Base-by-base conservation (phyloP, 2,329 filamentous ascomycete genomes). In the Gnomoniopsis sp. region DNA sequence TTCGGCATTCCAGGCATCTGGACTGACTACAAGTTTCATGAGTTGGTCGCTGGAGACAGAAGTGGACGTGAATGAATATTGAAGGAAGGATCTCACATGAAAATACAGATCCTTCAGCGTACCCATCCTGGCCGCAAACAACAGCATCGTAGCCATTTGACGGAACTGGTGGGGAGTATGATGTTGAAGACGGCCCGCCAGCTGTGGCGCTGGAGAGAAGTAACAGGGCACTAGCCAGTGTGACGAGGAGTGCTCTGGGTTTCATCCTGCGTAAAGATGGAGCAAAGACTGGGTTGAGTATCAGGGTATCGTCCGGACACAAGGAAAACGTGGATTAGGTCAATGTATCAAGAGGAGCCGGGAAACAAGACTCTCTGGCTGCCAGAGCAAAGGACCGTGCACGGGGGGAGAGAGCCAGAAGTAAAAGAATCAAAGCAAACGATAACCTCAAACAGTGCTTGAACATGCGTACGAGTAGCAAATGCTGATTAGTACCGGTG, bases 1-100 rank as follows among this genome's bases (percentile, higher is more conserved):
- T 46, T 69, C 63, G 8, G 68, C 60, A 56, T 70, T 69, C 70
- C 70, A 72, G 48, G 70, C 69, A 38, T 72, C 70, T 15, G 70
- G 64, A 53, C 66, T 66, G 53, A 67, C 69, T 71, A 56, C 15
- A 23, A 6, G 17, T 19, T n/a, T 41, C n/a, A 6, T 21, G 15
- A 19, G 47, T 64, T 10, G 64, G 55, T 34, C 6, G 6, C 11
- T 11, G 11, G 15, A 38, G 21, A 3, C 23, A 19, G 8, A 36
- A 21, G 23, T 2, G 22, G 8, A 14, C 19, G 12, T 15, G 3
- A 26, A 11, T 12, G 17, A 26, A 34, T n/a, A 30, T 8, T 8
- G 26, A 30, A 30, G 21, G 17, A 30, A 41, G 14, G 26, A 19
- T 10, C 57, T 50, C 49, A 62, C 59, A 62, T 3, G 57, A 53